Evolutionary conservation across 2,329 filamentous ascomycete species (phyloP).

Genomic region (Alternaria ethzedia): DNA sequence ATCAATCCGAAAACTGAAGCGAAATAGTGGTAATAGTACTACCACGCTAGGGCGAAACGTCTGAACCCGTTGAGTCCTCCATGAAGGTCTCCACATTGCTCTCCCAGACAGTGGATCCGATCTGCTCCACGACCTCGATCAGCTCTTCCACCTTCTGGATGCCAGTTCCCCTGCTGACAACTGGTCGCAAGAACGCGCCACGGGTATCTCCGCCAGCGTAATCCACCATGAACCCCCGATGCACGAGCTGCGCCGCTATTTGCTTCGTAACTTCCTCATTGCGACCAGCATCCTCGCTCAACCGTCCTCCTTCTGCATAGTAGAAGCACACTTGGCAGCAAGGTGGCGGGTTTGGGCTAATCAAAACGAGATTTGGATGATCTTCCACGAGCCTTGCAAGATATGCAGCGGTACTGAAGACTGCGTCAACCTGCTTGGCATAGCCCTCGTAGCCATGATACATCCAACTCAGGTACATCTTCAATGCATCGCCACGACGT

Average conservation of each 20-base stretch:
- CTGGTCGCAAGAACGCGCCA: neutral
- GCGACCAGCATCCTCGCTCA: neutral
- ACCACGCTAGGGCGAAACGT: neutral
- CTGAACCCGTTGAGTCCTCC: neutral
- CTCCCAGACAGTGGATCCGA: neutral
- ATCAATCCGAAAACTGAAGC: neutral
- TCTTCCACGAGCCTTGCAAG: neutral
- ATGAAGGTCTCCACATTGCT: neutral
- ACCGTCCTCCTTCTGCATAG: neutral
- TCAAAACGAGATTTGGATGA: neutral
- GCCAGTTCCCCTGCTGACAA: neutral
- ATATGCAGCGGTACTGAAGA: neutral
- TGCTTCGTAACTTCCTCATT: neutral
- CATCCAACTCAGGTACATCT: neutral
- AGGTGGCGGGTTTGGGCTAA: neutral
- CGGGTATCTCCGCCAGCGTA: neutral
- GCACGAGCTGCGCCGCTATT: neutral
- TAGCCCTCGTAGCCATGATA: neutral
- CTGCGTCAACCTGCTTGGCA: neutral
- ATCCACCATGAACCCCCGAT: neutral
- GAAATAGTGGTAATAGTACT: neutral
- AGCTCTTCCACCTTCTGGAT: neutral
- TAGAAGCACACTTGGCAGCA: neutral
- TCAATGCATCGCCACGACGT: neutral
- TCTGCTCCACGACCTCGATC: neutral